Evolutionary conservation across 208 protist genomes (phyloP), one percentile per base, ranked within the genome.

Genomic region (Vickermania ingenoplastis): DNA sequence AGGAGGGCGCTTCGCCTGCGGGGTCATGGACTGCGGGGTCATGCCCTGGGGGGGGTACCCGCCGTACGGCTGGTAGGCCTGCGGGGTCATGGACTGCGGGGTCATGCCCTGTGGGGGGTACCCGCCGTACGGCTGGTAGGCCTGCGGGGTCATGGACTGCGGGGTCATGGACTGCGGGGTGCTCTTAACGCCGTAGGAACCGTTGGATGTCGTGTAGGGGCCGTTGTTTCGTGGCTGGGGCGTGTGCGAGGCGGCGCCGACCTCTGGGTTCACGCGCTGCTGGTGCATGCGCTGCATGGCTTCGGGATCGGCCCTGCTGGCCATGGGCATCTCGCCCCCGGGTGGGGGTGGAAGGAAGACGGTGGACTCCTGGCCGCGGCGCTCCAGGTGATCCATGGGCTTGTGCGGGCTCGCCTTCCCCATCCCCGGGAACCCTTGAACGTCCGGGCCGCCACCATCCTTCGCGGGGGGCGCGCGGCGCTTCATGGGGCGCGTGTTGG

Each of bases 361-460:
- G 57, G 69, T 69, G 29, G 69, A 70, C 54, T 53, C 13, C 11
- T 61, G 59, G 17, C 52, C 55, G 30, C 71, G 67, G 45, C 70
- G 73, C 14, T 63, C 23, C 13, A 75, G 22, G 59, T 62, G 68
- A 51, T 63, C 48, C 22, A 56, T 26, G 7, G 30, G 41, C 3
- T 57, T 63, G 1, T 70, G 58, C 21, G 57, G 4, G 54, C 61
- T 61, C 26, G 55, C 28, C 25, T 77, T 14, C 11, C 77, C 73
- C 74, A 81, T 78, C 17, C 71, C 73, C 24, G 65, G 69, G 41
- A 84, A 77, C 24, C 71, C 77, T 0, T 61, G 61, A 17, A 77
- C 54, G 3, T 63, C 71, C 0, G 57, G 52, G 21, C 49, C 65
- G 50, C 57, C 61, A n/a, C 31, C 29, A 2, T 4, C 57, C 23